A percentile compares a stretch with the other conserved stretches of the same genome.
phyloP scores from a whole-genome alignment of 1,139 yeast genomes.

The Suhomyces maxii region DNA sequence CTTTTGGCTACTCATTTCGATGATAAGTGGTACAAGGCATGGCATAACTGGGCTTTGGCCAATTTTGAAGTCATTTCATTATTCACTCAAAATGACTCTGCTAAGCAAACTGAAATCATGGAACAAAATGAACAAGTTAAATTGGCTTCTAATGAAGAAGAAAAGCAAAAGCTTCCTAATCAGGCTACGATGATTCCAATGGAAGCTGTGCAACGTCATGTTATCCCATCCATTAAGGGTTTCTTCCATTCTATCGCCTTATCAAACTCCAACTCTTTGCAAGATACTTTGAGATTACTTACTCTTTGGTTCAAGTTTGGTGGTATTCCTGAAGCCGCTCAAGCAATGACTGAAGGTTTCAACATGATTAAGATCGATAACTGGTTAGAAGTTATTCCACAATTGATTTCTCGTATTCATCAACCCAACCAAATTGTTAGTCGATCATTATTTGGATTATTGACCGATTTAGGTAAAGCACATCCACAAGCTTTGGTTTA shows the following conservation, averaged over 20 bases:
- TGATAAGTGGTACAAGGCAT: slow-evolving; percentile 92
- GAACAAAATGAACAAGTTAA: slow-evolving; percentile 27
- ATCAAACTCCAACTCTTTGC: slow-evolving; percentile 83
- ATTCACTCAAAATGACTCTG: slow-evolving; percentile 35
- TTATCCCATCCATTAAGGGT: slow-evolving; percentile 91
- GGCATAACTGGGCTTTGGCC: slow-evolving; percentile 99
- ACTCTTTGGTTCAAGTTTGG: slow-evolving; percentile 97
- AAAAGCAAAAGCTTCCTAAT: slow-evolving; percentile 19
- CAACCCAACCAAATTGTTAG: slow-evolving; percentile 90
- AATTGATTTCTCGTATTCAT: slow-evolving; percentile 91
- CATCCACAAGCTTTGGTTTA: slow-evolving; percentile 97
- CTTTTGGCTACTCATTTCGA: slow-evolving; percentile 94
- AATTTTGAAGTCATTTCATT: slow-evolving; percentile 91
- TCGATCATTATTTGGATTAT: slow-evolving; percentile 71
- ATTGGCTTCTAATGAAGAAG: slow-evolving; percentile 15
- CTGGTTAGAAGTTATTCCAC: slow-evolving; percentile 96
- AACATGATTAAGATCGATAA: slow-evolving; percentile 86
- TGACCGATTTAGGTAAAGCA: slow-evolving; percentile 87
- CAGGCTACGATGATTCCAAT: slow-evolving; percentile 39
- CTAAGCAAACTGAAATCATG: slow-evolving; percentile 24
- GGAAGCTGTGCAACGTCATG: slow-evolving; percentile 78
- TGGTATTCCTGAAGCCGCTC: slow-evolving; percentile 87
- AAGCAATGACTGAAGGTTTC: slow-evolving; percentile 89
- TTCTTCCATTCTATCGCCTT: slow-evolving; percentile 93
- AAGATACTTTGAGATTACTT: slow-evolving; percentile 84